Base-by-base conservation (phyloP, 2,329 filamentous ascomycete species). In the Pestalotiopsis sp. region DNA sequence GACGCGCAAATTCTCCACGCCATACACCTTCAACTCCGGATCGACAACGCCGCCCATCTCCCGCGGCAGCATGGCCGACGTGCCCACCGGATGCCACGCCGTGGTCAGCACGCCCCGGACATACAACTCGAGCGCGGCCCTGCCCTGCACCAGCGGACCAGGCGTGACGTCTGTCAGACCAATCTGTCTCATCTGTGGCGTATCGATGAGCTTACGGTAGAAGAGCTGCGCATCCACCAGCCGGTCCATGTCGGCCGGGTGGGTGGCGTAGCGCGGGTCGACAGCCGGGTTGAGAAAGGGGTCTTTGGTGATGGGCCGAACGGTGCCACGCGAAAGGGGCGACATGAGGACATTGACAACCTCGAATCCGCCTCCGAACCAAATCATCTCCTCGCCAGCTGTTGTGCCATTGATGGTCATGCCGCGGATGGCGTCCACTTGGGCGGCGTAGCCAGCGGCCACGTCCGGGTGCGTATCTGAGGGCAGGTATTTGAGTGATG, bases 31-130 rank as follows among this genome's bases (percentile, higher is more conserved):
- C 56, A 75, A 70, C 67, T 69, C 70, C 0, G 73, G 72, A 70
- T 83, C 80, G 0, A 85, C 82, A 11, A 86, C 81, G 23, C 84
- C 84, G 3, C 84, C 84, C 1, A 81, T 75, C 3, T 78, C 77
- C 7, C 77, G 76, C 6, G 79, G 81, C 65, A 84, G 75, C 79
- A 86, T 85, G 20, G 70, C 66, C 1, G 75, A 75, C 2, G 75
- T 78, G 49, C 77, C 76, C 65, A 72, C 74, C 61, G 75, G 65
- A 58, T 70, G 41, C 65, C 65, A 66, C 27, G 65, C 65, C 5
- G 65, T 66, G 27, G 57, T 56, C 25, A 66, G 65, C 52, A 38
- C 49, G 27, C 45, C 57, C 11, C 52, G 49, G 31, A 66, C 65
- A 5, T 66, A 66, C 13, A 58, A 25, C 25, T 57, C 52, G 7